Evolutionary conservation across 352 stramenopile species (phyloP).

Genomic region (Phytophthora brassicae): DNA sequence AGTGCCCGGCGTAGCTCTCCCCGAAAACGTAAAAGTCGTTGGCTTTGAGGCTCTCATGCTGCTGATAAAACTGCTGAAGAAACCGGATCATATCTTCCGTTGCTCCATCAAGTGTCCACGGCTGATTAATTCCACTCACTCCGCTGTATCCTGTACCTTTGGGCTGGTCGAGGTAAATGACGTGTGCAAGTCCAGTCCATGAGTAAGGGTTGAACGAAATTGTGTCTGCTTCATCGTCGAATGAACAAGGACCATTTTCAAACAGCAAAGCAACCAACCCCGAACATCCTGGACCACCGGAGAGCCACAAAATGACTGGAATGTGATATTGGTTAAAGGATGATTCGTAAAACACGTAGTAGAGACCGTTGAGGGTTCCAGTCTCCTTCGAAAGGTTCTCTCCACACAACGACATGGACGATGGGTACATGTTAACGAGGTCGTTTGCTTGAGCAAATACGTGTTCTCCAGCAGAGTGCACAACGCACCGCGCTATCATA

Average conservation of each 20-base stretch:
- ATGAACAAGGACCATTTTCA: slow-evolving; percentile 96
- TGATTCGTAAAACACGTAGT: slow-evolving; percentile 78
- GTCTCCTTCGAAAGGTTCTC: slow-evolving; percentile 61
- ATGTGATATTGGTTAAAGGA: slow-evolving; percentile 16
- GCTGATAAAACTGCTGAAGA: slow-evolving; percentile 54
- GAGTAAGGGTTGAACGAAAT: slow-evolving; percentile 89
- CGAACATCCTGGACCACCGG: slow-evolving; percentile 95
- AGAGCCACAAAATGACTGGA: slow-evolving; percentile 97
- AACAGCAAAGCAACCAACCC: slow-evolving; percentile 92
- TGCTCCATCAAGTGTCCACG: slow-evolving; percentile 58
- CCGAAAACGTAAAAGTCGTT: slow-evolving; percentile 93
- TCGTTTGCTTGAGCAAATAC: slow-evolving; percentile 33
- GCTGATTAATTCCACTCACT: slow-evolving; percentile 1
- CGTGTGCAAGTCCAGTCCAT: slow-evolving; percentile 94
- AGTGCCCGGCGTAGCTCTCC: slow-evolving; percentile 95
- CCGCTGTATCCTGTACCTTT: slow-evolving; percentile 70
- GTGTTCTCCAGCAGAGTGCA: slow-evolving; percentile 8
- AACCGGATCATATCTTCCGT: slow-evolving; percentile 52
- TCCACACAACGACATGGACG: slow-evolving; percentile 53
- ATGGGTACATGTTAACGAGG: slow-evolving; percentile 20
- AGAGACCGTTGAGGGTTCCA: slow-evolving; percentile 62
- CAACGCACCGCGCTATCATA: slow-evolving; percentile 5
- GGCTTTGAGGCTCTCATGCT: slow-evolving; percentile 36
- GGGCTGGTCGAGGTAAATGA: slow-evolving; percentile 98
- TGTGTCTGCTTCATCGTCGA: slow-evolving; percentile 58